Percentiles rank a stretch among this genome's conserved stretches.
Evolutionary conservation across 2,329 filamentous ascomycete species (phyloP).

Genomic region (Colletotrichum tanaceti): DNA sequence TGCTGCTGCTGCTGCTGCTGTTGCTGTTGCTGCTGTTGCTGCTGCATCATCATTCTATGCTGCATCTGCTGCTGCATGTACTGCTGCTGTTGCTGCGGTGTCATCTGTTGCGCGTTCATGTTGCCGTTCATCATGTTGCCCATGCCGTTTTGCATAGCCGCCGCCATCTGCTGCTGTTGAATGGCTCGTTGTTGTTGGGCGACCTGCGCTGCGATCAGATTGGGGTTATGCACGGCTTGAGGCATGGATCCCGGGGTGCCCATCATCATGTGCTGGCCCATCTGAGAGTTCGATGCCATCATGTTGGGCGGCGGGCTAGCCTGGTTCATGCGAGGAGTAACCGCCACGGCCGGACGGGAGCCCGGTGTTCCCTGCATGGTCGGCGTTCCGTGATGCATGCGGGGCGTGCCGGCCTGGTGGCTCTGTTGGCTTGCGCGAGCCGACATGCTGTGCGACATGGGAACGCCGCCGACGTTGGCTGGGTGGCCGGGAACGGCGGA

Average conservation of each 20-base stretch:
- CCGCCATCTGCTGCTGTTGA: slow-evolving; percentile 54
- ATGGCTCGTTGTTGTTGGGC: slow-evolving; percentile 61
- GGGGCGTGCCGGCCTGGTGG: slow-evolving; percentile 71
- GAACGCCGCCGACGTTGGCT: slow-evolving; percentile 62
- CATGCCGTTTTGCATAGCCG: slow-evolving; percentile 53
- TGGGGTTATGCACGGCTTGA: slow-evolving; percentile 54
- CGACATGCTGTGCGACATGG: slow-evolving; percentile 73
- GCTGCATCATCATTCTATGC: slow-evolving; percentile 37
- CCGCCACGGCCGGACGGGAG: slow-evolving; percentile 60
- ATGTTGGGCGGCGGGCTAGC: slow-evolving; percentile 70
- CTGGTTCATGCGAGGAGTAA: slow-evolving; percentile 72
- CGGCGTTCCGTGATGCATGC: slow-evolving; percentile 71
- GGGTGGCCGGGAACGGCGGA: slow-evolving; percentile 72
- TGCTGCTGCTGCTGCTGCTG: slow-evolving; percentile 47
- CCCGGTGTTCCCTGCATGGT: slow-evolving; percentile 73
- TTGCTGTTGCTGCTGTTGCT: slow-evolving; percentile 52
- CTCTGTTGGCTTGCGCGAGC: slow-evolving; percentile 74
- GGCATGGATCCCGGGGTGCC: slow-evolving; percentile 46
- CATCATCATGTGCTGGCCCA: slow-evolving; percentile 66
- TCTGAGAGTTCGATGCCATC: slow-evolving; percentile 68
- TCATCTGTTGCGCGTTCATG: slow-evolving; percentile 50
- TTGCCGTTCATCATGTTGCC: slow-evolving; percentile 49
- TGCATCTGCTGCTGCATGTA: slow-evolving; percentile 44
- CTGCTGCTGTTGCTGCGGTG: slow-evolving; percentile 38
- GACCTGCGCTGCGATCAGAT: slow-evolving; percentile 58